Evolutionary conservation across 148 eudicot genomes (phyloP), one percentile per base, ranked within the genome.

Genomic region (Salicornia ramosissima): DNA sequence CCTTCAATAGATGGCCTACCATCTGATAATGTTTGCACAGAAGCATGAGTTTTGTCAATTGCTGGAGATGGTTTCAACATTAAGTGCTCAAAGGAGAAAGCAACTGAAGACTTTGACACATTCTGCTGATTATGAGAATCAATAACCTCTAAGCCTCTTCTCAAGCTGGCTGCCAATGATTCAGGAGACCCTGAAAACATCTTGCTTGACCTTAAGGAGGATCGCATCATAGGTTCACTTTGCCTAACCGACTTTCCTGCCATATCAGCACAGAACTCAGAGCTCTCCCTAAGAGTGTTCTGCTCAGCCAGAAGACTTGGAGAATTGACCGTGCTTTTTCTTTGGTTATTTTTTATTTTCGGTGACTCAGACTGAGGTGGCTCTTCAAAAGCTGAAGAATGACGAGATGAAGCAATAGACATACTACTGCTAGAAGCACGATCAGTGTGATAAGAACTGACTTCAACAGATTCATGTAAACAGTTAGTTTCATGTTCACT

Each of bases 31-130:
- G 88, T 87, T 75, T 83, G 88, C 75, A 77, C 83, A 74, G 97
- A 83, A 61, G 88, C 88, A 80, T 82, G 78, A 50, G 70, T 73
- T 75, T 78, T 83, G 69, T 93, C 96, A 61, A 67, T 80, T 39
- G 86, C 80, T 64, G 79, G 82, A 78, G 87, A 83, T 18, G 93
- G 86, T 82, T 86, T 88, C 70, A 92, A 65, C 70, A 86, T 90
- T 73, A 91, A 73, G 73, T 90, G 97, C 65, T 89, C 96, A 56
- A 94, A 94, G 57, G 99, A 94, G 82, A 94, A 94, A 68, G 93
- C 84, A 77, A 85, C 87, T n/a, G 88, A 78, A 31, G 92, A 79
- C 64, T 58, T 74, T 68, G 83, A 78, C 31, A 73, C 72, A 29
- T 91, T 87, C 40, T 82, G 87, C 75, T 75, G 77, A 71, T 88